Percentiles rank a stretch among this genome's conserved stretches.
These are phyloP conservation scores for Penicillium crystallinum DNA, from an alignment of 495 filamentous ascomycete species.

Conservation along the genomic window DNA sequence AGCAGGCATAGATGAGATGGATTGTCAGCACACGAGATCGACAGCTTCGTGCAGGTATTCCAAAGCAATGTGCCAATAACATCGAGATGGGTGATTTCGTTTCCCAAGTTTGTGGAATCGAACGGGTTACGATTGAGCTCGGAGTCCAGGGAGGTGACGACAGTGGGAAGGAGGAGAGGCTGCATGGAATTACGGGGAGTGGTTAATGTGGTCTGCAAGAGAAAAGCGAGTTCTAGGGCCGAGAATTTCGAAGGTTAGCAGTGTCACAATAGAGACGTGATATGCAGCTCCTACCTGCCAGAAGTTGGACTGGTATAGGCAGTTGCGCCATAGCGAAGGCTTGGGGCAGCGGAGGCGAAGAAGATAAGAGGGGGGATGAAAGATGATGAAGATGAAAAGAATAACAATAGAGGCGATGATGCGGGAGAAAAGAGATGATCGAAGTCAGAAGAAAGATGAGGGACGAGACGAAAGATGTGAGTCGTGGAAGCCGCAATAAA, in stretches of 20 bases:
- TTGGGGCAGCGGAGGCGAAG: neutral
- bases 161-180: neutral
- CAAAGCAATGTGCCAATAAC: slow-evolving; percentile 30
- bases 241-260: neutral
- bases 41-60: slow-evolving; percentile 24
- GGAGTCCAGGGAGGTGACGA: neutral
- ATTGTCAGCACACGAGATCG: neutral
- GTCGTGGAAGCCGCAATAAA: neutral
- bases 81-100: slow-evolving; percentile 22
- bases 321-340: neutral
- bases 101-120: neutral
- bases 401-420: neutral
- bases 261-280: neutral
- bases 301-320: no score
- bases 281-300: neutral
- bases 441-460: neutral
- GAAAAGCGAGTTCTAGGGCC: neutral
- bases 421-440: neutral
- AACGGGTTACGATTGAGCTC: neutral
- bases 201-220: neutral
- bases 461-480: neutral
- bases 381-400: neutral
- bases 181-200: neutral
- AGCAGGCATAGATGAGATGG: neutral
- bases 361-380: neutral